These are phyloP conservation scores for Digitaria exilis DNA, from an alignment of 202 grass and related monocot species.

Conservation along the genomic window DNA sequence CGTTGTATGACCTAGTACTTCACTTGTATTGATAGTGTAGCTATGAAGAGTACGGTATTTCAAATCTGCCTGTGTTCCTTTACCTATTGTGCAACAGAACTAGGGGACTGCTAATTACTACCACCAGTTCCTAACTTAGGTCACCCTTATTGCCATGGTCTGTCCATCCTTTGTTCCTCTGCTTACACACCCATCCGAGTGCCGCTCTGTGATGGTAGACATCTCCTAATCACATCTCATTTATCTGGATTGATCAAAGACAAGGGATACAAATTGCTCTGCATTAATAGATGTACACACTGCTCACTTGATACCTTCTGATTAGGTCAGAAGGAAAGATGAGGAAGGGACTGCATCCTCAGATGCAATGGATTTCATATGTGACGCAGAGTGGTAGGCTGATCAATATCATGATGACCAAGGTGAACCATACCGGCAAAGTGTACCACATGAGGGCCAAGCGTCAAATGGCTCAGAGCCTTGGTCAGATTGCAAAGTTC, in stretches of 20 bases:
- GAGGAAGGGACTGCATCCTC: slow-evolving; percentile 70
- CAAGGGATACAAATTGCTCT: not conserved
- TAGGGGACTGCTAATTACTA: not conserved
- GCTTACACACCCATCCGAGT: not conserved
- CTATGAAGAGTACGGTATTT: not conserved
- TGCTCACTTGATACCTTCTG: not conserved
- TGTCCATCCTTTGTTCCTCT: not conserved
- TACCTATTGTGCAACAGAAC: not conserved
- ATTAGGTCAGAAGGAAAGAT: slow-evolving; percentile 41
- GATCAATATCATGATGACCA: slow-evolving; percentile 67
- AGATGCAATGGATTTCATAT: slow-evolving; percentile 76
- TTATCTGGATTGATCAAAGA: not conserved
- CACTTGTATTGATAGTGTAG: not conserved
- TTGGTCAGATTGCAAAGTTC: slow-evolving; percentile 90
- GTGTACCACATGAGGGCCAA: slow-evolving; percentile 86
- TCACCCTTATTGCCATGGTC: not conserved
- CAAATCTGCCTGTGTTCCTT: not conserved
- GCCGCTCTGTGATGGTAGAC: not conserved
- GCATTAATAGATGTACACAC: not conserved
- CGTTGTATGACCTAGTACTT: not conserved
- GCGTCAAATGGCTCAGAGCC: slow-evolving; percentile 74
- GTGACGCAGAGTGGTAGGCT: slow-evolving; percentile 70
- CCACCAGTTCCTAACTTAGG: not conserved
- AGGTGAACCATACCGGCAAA: slow-evolving; percentile 62
- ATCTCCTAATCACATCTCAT: not conserved